Evolutionary conservation across 2,329 filamentous ascomycete genomes (phyloP).

Genomic region (Trichoderma sp.): DNA sequence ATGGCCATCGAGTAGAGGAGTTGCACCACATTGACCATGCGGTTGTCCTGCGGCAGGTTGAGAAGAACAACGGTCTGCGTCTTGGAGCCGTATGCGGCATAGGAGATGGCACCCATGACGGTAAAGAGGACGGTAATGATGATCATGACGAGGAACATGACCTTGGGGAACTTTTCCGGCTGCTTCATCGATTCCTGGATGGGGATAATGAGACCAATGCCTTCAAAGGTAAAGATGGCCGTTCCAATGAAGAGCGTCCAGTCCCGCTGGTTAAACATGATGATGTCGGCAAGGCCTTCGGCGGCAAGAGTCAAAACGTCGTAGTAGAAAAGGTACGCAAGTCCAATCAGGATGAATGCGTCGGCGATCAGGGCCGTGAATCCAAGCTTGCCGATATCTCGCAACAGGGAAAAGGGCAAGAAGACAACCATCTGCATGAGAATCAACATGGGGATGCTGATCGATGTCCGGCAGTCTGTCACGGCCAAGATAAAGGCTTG

Average conservation of each 20-base stretch:
- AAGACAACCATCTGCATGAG: constrained; percentile 95
- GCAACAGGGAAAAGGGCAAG: constrained; percentile 86
- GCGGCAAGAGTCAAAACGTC: constrained; percentile 80
- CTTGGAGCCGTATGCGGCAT: constrained; percentile 91
- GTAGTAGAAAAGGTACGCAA: constrained; percentile 95
- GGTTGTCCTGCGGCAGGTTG: constrained; percentile 94
- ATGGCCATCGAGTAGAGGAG: constrained; percentile 99
- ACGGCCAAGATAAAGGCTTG: constrained; percentile 94
- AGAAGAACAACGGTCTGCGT: constrained; percentile 96
- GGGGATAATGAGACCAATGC: constrained; percentile 94
- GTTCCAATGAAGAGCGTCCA: constrained; percentile 99
- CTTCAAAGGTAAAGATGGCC: constrained; percentile 98
- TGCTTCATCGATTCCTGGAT: constrained; percentile 97
- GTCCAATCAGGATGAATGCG: constrained; percentile 87
- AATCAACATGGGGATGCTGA: constrained; percentile 88
- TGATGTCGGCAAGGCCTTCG: constrained; percentile 80
- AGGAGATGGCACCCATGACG: constrained; percentile 88
- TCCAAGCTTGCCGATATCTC: constrained; percentile 96
- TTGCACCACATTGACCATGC: constrained; percentile 92
- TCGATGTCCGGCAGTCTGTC: constrained; percentile 78
- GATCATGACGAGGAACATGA: constrained; percentile 89
- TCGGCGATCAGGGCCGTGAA: constrained; percentile 94
- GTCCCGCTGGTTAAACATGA: constrained; percentile 83
- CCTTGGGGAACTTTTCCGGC: constrained; percentile 84
- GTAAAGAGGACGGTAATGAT: constrained; percentile 91